phyloP scores from a whole-genome alignment of 495 filamentous ascomycete genomes.

The Mytilinidion resinicola region DNA sequence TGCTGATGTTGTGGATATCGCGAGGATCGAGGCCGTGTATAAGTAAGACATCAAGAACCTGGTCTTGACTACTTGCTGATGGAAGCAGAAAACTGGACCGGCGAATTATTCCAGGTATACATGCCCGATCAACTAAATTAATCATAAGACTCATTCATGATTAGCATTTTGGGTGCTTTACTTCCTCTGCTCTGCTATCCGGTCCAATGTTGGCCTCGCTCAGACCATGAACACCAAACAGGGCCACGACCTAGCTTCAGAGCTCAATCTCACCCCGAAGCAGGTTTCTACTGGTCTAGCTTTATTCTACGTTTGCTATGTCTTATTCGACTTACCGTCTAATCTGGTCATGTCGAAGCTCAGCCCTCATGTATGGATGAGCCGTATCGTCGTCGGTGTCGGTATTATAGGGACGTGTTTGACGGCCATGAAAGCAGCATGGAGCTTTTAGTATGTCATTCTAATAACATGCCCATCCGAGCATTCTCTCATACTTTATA shows the following conservation, averaged over 20 bases:
- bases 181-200: constrained; percentile 85
- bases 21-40: constrained; percentile 58
- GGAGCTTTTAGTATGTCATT: constrained; percentile 71
- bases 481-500: neutral
- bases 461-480: neutral
- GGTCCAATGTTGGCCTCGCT: constrained; percentile 82
- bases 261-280: constrained; percentile 59
- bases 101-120: constrained; percentile 67
- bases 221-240: constrained; percentile 76
- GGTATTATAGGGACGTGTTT: constrained; percentile 78
- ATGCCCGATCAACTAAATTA: neutral
- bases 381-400: constrained; percentile 80
- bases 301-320: constrained; percentile 86
- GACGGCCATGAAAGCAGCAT: constrained; percentile 69
- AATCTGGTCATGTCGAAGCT: constrained; percentile 84
- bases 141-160: constrained; percentile 4
- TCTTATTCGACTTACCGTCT: constrained; percentile 81
- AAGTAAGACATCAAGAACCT: constrained; percentile 37
- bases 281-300: constrained; percentile 78
- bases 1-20: constrained; percentile 44
- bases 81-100: constrained; percentile 62
- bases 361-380: constrained; percentile 87
- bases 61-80: neutral
- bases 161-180: constrained; percentile 86
- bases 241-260: constrained; percentile 61